Evolutionary conservation across 2,329 filamentous ascomycete genomes (phyloP).

Genomic region (Esteya vermicola): DNA sequence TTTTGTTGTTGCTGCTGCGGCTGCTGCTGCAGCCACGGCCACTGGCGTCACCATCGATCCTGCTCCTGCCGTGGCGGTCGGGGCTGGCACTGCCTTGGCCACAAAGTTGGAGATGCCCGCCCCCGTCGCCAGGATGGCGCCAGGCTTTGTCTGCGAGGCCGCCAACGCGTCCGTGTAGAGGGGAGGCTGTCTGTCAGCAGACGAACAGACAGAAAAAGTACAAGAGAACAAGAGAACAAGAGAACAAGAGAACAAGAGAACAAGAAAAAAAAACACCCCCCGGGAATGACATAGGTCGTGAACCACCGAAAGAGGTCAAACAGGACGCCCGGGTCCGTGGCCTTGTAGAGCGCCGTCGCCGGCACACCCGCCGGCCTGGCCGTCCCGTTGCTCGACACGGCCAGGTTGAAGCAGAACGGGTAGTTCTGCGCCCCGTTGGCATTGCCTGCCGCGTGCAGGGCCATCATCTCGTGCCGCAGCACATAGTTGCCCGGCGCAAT

Average conservation of each 20-base stretch:
- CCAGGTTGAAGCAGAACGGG: constrained; percentile 10
- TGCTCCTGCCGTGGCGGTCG: no score
- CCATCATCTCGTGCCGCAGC: constrained; percentile 35
- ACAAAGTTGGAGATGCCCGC: no score
- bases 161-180: no score
- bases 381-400: background rate
- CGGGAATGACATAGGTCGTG: background rate
- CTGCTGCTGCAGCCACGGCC: no score
- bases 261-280: no score
- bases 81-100: no score
- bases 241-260: background rate
- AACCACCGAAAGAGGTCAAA: background rate
- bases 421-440: no score
- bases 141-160: no score
- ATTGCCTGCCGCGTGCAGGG: constrained; percentile 11
- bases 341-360: background rate
- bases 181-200: background rate
- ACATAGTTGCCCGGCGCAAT: constrained; percentile 35
- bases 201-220: background rate
- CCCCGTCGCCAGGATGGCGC: no score
- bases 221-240: background rate
- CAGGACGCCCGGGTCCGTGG: background rate
- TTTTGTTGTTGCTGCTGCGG: no score
- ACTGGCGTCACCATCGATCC: no score
- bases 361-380: background rate